These are phyloP conservation scores for Saturnispora bothae DNA, from an alignment of 805 yeast species.

Conservation along the genomic window DNA sequence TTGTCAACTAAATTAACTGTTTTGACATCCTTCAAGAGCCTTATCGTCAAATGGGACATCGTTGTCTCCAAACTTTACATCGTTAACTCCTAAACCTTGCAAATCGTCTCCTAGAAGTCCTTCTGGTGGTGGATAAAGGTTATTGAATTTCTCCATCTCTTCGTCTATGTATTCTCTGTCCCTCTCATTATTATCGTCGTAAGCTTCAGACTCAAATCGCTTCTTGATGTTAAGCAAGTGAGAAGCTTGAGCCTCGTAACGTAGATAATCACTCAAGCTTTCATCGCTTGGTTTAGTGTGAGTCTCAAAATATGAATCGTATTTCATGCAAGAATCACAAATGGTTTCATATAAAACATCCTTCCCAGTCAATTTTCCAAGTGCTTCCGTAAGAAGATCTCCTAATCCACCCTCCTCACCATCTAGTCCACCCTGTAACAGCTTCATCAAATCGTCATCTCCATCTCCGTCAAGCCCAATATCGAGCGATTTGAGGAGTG, in stretches of 20 bases:
- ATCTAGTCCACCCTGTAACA: neutral
- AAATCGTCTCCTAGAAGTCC: conserved; percentile 45
- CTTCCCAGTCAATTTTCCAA: conserved; percentile 74
- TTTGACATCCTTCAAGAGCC: conserved; percentile 36
- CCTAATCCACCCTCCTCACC: conserved; percentile 16
- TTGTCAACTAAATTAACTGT: too few species aligned
- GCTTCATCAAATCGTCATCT: conserved; percentile 14
- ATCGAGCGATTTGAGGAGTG: conserved; percentile 55
- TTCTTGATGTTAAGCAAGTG: conserved; percentile 51
- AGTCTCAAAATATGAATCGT: conserved; percentile 57
- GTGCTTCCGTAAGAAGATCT: conserved; percentile 54
- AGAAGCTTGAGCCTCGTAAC: conserved; percentile 52
- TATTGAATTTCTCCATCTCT: conserved; percentile 60
- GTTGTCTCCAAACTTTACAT: conserved; percentile 27
- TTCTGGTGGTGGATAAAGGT: conserved; percentile 69
- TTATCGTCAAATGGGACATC: conserved; percentile 46
- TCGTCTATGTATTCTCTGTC: conserved; percentile 42
- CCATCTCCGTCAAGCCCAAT: conserved; percentile 10
- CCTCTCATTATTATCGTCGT: conserved; percentile 38
- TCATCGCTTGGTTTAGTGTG: conserved; percentile 29
- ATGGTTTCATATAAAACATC: conserved; percentile 83
- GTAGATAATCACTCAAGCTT: conserved; percentile 22
- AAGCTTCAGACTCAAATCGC: conserved; percentile 56
- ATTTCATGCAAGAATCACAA: conserved; percentile 65
- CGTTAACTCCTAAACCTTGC: conserved; percentile 32